Percentiles rank a stretch among this genome's conserved stretches.
Evolutionary conservation across 768 basidiomycete species (phyloP).

Genomic region (Kwoniella sp.): DNA sequence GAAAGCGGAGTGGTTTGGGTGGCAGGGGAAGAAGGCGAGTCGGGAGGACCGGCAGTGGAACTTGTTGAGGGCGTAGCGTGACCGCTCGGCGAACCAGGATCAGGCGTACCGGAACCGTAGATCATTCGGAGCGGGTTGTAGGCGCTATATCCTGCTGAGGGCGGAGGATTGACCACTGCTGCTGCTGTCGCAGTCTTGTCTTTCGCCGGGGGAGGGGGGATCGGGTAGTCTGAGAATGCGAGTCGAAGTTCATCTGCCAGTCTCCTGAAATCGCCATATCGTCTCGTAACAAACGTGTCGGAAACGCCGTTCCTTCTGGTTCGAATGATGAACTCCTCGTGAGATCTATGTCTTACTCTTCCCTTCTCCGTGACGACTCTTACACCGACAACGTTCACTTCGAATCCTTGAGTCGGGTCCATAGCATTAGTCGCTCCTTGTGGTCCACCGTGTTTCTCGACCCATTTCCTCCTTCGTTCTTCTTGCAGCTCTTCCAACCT

Average conservation of each 20-base stretch:
- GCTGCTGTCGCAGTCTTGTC: slow-evolving; percentile 65
- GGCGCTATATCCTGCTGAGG: slow-evolving; percentile 37
- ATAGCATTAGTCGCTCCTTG: slow-evolving; percentile 1
- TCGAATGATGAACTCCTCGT: slow-evolving; percentile 97
- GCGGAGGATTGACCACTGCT: slow-evolving; percentile 13
- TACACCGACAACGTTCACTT: slow-evolving; percentile 88
- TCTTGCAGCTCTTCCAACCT: slow-evolving; percentile 72
- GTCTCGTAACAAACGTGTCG: slow-evolving; percentile 84
- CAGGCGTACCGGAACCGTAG: slow-evolving; percentile 35
- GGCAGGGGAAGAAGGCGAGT: slow-evolving; percentile 17
- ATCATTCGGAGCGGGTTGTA: slow-evolving; percentile 52
- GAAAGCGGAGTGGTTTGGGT: slow-evolving; percentile 61
- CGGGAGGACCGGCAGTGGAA: slow-evolving; percentile 7
- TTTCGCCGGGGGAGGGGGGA: slow-evolving; percentile 82
- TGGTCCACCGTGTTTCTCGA: slow-evolving; percentile 21
- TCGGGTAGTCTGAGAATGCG: slow-evolving; percentile 77
- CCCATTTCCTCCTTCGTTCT: slow-evolving; percentile 62
- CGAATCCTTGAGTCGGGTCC: slow-evolving; percentile 61
- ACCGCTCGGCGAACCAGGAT: slow-evolving; percentile 13
- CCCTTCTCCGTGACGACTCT: slow-evolving; percentile 80
- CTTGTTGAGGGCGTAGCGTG: slow-evolving; percentile 17
- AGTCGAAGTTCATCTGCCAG: slow-evolving; percentile 86
- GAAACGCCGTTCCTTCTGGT: slow-evolving; percentile 71
- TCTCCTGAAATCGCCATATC: slow-evolving; percentile 93
- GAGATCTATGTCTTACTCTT: slow-evolving; percentile 76